A percentile compares a stretch with the other conserved stretches of the same genome.
Conservation (phyloP, 345 rosid genomes). For the Populus nigra region DNA sequence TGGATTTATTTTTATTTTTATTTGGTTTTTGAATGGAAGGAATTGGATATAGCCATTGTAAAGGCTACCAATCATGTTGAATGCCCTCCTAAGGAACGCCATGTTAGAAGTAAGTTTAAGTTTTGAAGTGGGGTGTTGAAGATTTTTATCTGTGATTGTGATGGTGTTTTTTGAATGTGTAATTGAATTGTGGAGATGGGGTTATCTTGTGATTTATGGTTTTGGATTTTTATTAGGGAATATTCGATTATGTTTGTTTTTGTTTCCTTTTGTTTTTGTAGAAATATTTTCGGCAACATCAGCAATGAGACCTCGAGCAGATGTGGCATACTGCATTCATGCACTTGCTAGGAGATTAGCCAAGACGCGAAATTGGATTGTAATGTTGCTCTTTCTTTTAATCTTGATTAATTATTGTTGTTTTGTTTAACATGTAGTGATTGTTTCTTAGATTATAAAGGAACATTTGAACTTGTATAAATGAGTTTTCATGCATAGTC, state of each 20-base stretch:
- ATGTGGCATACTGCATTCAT: constrained; percentile 90
- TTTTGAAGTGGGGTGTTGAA: background rate
- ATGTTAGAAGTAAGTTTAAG: constrained; percentile 66
- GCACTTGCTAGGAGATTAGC: constrained; percentile 80
- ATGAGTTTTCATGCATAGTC: background rate
- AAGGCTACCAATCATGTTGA: constrained; percentile 97
- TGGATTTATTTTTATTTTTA: background rate
- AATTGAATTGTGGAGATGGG: background rate
- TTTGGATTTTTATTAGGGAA: background rate
- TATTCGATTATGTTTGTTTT: background rate
- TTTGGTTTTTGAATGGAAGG: constrained; percentile 25
- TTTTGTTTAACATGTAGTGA: background rate
- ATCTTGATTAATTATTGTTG: background rate
- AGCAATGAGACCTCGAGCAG: constrained; percentile 81
- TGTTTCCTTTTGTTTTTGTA: constrained; percentile 18
- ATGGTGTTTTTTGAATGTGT: background rate
- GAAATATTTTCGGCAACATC: constrained; percentile 91
- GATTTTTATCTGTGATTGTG: background rate
- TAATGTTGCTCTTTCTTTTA: constrained; percentile 27
- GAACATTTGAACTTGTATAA: background rate
- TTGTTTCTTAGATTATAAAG: background rate
- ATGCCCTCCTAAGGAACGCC: constrained; percentile 95
- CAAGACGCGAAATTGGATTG: constrained; percentile 85
- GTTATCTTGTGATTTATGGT: background rate
- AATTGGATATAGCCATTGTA: constrained; percentile 90